A percentile compares a stretch with the other conserved stretches of the same genome.
phyloP scores from a whole-genome alignment of 139 green algal species.

The Coelastrella sp. region DNA sequence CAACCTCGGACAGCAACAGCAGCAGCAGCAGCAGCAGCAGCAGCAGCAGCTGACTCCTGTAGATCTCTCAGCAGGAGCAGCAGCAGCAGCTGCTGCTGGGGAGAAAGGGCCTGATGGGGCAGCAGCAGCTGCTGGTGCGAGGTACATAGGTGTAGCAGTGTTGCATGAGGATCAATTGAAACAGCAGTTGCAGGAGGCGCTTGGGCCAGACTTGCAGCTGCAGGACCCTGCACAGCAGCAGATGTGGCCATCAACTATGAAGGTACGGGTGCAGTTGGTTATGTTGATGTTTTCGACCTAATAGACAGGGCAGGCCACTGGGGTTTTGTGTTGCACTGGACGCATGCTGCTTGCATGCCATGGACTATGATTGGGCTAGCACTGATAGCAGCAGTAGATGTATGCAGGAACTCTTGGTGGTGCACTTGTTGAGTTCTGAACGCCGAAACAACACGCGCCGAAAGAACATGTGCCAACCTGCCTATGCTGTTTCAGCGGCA shows the following conservation, averaged over 20 bases:
- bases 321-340: too few species aligned
- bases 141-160: constrained; percentile 34
- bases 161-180: neutral
- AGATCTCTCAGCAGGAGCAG: neutral
- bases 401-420: too few species aligned
- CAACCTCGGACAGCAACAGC: neutral
- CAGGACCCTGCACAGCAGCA: neutral
- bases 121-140: constrained; percentile 44
- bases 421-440: too few species aligned
- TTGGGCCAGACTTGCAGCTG: neutral
- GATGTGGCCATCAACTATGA: neutral
- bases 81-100: constrained; percentile 37
- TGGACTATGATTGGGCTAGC: too few species aligned
- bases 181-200: constrained; percentile 9
- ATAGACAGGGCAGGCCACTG: too few species aligned
- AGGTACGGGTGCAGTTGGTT: neutral
- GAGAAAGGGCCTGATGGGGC: constrained; percentile 21
- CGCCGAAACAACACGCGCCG: too few species aligned
- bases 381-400: too few species aligned
- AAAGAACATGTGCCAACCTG: too few species aligned
- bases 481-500: too few species aligned
- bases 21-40: neutral
- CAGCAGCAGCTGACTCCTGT: neutral
- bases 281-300: too few species aligned
- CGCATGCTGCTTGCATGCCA: too few species aligned